phyloP scores from a whole-genome alignment of 768 basidiomycete species.

The Russula abietina region DNA sequence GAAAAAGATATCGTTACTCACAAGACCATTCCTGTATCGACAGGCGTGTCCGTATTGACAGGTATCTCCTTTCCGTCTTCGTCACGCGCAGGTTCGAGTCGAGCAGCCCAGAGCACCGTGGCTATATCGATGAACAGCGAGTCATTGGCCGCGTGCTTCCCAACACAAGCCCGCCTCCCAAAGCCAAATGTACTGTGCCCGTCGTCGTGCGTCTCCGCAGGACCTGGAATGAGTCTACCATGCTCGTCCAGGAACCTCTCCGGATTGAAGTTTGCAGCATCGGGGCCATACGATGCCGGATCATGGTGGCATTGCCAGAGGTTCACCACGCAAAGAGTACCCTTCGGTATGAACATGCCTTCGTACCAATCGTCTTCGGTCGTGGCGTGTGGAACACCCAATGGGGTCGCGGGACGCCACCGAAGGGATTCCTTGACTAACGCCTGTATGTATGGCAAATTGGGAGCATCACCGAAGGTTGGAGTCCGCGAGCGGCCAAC shows the following conservation, averaged over 20 bases:
- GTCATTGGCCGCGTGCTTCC: constrained; percentile 22
- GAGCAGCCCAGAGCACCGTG: constrained; percentile 22
- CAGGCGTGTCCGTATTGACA: neutral
- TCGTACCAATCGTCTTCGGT: constrained; percentile 29
- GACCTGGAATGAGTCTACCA: constrained; percentile 1
- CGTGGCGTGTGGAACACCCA: constrained; percentile 4
- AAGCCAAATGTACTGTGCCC: constrained; percentile 21
- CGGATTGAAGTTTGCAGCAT: constrained; percentile 24
- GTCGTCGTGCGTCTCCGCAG: constrained; percentile 9
- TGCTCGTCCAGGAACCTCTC: constrained; percentile 21
- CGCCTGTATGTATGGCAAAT: constrained; percentile 11
- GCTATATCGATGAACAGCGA: constrained; percentile 25
- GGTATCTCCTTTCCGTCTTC: constrained; percentile 10
- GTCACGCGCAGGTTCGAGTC: constrained; percentile 13
- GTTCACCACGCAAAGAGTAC: constrained; percentile 32
- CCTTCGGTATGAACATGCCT: constrained; percentile 32
- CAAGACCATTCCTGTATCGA: constrained; percentile 17
- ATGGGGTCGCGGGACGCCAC: constrained; percentile 3
- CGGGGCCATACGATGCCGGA: constrained; percentile 16
- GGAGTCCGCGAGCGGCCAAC: constrained; percentile 9
- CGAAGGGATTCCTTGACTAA: constrained; percentile 12
- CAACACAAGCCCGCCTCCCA: constrained; percentile 23
- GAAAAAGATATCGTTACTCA: neutral
- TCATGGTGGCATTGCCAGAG: constrained; percentile 18
- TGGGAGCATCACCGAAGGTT: constrained; percentile 2